Evolutionary conservation across 306 rosid genomes (phyloP).

Genomic region (Lathyrus oleraceus): DNA sequence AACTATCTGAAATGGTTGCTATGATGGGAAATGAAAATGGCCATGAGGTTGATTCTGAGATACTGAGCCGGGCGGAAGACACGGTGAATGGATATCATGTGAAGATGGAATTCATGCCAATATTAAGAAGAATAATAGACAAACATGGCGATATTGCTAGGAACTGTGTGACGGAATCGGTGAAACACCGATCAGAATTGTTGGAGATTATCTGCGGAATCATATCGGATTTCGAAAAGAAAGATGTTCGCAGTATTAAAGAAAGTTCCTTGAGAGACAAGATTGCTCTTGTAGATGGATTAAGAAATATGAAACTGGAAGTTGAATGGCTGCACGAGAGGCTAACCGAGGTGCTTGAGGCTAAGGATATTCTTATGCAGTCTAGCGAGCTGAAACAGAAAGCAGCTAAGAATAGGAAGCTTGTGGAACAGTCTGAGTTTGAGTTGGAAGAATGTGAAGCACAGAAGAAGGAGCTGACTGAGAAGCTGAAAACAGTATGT

Average conservation of each 20-base stretch:
- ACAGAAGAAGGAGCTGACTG: neutral
- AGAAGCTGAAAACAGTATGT: neutral
- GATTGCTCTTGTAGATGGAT: neutral
- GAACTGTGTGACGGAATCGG: neutral
- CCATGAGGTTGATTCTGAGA: neutral
- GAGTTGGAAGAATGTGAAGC: constrained; percentile 2
- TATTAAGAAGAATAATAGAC: neutral
- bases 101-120: neutral
- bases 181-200: neutral
- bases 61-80: neutral
- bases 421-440: neutral
- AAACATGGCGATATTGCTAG: constrained; percentile 12
- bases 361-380: neutral
- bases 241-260: neutral
- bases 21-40: neutral
- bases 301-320: neutral
- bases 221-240: constrained; percentile 5
- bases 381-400: neutral
- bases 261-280: neutral
- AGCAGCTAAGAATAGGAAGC: neutral
- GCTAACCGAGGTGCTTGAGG: constrained; percentile 19
- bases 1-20: constrained; percentile 3
- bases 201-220: constrained; percentile 25
- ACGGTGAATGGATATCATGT: constrained; percentile 3
- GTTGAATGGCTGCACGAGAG: constrained; percentile 19